Base-by-base conservation (phyloP, 805 yeast species). In the Starmerella vaccinii region DNA sequence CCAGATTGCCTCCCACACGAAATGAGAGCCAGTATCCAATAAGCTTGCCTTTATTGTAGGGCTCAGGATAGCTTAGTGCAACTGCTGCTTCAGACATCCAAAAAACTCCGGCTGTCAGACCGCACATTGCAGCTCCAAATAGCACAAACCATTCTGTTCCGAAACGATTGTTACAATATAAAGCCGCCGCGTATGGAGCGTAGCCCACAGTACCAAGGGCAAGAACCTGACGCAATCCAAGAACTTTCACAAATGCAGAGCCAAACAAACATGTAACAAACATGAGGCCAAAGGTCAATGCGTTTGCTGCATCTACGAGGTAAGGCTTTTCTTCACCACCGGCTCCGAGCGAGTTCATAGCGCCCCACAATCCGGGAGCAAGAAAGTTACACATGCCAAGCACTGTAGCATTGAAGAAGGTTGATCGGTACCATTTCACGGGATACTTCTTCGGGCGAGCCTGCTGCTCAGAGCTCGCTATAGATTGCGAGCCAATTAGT, bases 281-380 rank as follows among this genome's bases (percentile, higher is more conserved):
- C 60, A 57, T 57, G 21, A 57, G 46, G 8, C 59, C 54, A 30
- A 56, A 57, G 2, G 59, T 52, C 34, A 57, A 32, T 1, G 59
- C 57, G 43, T 57, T 57, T 15, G 59, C 39, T 1, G 55, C 57
- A 48, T 57, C 54, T 5, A 57, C 60, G 3, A 56, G 46, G 32
- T 46, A 46, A 5, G 60, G 59, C 35, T 57, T 48, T 24, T 54
- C 55, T 5, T 47, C 41, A 8, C 60, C 60, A 5, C 60, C 60
- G 7, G 56, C 60, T 7, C 60, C 60, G 8, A 57, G 49, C 2
- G 58, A 52, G 29, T 56, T 57, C 59, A 56, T 57, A 0, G 60
- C 61, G 15, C 56, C 56, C 61, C 60, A 57, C 5, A 57, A 23
- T 3, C 62, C 62, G 2, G 62, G 62, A 7, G 62, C 61, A n/a